Base-by-base conservation (phyloP, 169 alveolate species). In the Fabrea salina region DNA sequence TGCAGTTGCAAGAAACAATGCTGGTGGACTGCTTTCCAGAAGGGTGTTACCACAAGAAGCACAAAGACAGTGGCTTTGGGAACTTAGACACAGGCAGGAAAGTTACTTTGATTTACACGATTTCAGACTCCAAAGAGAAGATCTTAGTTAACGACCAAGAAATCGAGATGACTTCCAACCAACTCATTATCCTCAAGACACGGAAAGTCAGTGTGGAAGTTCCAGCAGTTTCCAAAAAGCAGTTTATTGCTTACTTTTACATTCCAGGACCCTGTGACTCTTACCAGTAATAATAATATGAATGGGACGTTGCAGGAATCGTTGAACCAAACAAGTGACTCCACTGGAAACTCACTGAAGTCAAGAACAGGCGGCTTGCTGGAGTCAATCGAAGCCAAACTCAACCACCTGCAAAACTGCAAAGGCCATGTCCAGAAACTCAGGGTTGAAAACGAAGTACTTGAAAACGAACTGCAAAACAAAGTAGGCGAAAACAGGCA, bases 21-120 rank as follows among this genome's bases (percentile, higher is more conserved):
- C 4, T 13, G n/a, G n/a, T 67, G 2, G 56, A 44, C 41, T 67
- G 59, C 33, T 67, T 67, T 67, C 22, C 59, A 7, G 1, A 8
- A 41, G 64, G 33, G 13, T 22, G 37, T n/a, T 67, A 19, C 44
- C 78, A 67, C 4, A 40, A 67, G 11, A n/a, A 32, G 11, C 59
- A 41, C 33, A 19, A 19, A 22, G 78, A 67, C 4, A 67, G 78
- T 43, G 78, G 78, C 16, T 67, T 67, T 4, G 78, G 78, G 27
- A 44, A 67, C 22, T 32, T 41, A 3, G 78, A 67, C 61, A n/a
- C 78, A n/a, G 78, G 78, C 30, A 13, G 64, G 58, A 67, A 67
- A 67, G 27, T 67, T 8, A 67, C 78, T 8, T 43, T 32, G 8
- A 67, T 67, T 37, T 67, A 67, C 27, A 16, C 44, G 22, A 67